Base-by-base conservation (phyloP, 176 grass and related monocot species). In the Rhynchospora tenuis region DNA sequence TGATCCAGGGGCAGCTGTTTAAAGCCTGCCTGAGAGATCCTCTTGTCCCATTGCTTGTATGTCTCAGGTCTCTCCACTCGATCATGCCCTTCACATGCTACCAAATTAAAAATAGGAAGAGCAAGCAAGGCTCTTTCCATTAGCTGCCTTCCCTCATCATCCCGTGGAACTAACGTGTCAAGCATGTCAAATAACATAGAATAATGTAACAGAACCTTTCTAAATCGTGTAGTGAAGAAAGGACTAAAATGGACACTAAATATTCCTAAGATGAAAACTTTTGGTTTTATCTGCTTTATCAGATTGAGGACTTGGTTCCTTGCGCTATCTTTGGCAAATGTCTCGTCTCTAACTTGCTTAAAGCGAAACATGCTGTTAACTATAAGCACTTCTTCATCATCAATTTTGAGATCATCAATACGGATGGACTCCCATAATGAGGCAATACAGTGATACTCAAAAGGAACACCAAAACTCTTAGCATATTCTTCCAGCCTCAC, bases 381-480 rank as follows among this genome's bases (percentile, higher is more conserved):
- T 50, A 73, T 50, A 2, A 48, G n/a, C 7, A 73, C 44, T 50
- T 73, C 69, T 48, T 73, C 69, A 6, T 73, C 45, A 5, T 48
- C 9, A 44, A 70, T 43, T 9, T 70, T 70, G 4, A 70, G 33
- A 70, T 70, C 66, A 14, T 70, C 66, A 2, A 70, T 42, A 70
- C 29, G 7, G 20, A 94, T 72, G 10, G 29, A 56, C 63, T 94
- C 89, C 89, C 89, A 94, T 73, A 79, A 81, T 43, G 87, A 86
- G 24, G 87, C 72, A 20, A 91, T 91, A 24, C 56, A 66, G 23
- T 80, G 72, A 62, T 89, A 95, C 78, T 92, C 86, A 64, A 95
- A 91, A 50, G 82, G 69, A 20, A 91, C 78, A 12, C 81, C 23
- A 52, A 91, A 91, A 50, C 78, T 64, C 15, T 68, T 57, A 31